These are phyloP conservation scores for Talaromyces proteolyticus DNA, from an alignment of 495 filamentous ascomycete genomes.

Conservation along the genomic window DNA sequence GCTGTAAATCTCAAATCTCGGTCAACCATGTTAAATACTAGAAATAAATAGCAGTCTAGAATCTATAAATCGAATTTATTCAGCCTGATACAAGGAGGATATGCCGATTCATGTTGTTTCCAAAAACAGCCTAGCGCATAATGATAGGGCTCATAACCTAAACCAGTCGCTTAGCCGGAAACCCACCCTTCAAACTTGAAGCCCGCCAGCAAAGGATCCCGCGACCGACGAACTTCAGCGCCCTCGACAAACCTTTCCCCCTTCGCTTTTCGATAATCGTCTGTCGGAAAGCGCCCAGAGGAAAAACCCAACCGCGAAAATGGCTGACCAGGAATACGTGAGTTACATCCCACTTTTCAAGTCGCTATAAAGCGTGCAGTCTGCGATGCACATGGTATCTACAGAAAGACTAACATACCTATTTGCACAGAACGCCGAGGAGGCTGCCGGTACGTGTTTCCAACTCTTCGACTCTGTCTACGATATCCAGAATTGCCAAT, in stretches of 20 bases:
- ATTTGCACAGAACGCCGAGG: constrained; percentile 72
- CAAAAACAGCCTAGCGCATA: constrained; percentile 22
- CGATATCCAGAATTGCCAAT: not conserved
- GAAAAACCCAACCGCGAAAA: constrained; percentile 59
- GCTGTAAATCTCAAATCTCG: not conserved
- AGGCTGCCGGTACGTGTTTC: constrained; percentile 73
- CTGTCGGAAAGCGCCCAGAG: constrained; percentile 43
- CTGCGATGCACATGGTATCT: constrained; percentile 3
- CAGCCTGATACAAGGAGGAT: no score
- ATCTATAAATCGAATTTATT: no score
- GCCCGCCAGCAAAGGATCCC: constrained; percentile 26
- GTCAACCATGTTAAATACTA: no score
- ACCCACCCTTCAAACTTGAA: constrained; percentile 35
- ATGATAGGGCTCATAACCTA: constrained; percentile 36
- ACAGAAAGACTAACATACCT: constrained; percentile 30
- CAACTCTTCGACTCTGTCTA: not conserved
- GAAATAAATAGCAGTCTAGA: no score
- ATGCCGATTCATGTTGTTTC: constrained; percentile 7
- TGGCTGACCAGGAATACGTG: constrained; percentile 92
- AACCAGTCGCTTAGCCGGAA: constrained; percentile 41
- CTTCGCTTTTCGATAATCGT: constrained; percentile 44
- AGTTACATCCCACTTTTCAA: constrained; percentile 35
- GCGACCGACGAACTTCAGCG: constrained; percentile 19
- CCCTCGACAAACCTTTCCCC: constrained; percentile 41
- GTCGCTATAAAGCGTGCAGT: no score